Evolutionary conservation across 768 basidiomycete species (phyloP).

Genomic region (Tephrocybe sp.): DNA sequence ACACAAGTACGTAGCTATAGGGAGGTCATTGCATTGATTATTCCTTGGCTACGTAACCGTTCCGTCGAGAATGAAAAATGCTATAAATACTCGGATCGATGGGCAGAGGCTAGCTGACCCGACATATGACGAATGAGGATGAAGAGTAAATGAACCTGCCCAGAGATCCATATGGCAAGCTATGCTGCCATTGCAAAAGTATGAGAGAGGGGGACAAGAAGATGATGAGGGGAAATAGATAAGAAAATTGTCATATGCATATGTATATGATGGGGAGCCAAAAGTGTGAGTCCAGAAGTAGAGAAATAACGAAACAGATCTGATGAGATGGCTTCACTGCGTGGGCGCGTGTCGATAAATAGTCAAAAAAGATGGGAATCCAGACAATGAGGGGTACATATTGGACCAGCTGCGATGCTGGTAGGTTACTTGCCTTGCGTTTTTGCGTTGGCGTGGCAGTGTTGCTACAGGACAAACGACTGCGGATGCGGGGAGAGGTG

Average conservation of each 20-base stretch:
- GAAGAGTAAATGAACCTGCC: constrained; percentile 14
- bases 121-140: background rate
- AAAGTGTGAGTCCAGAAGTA: constrained; percentile 20
- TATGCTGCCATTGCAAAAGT: constrained; percentile 1
- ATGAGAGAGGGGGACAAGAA: background rate
- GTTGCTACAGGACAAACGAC: background rate
- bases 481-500: constrained; percentile 5
- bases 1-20: too few relatives aligned
- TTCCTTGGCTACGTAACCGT: constrained; percentile 12
- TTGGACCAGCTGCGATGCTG: background rate
- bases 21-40: constrained; percentile 3
- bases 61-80: constrained; percentile 13
- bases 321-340: constrained; percentile 22
- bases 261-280: constrained; percentile 1
- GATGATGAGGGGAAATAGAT: constrained; percentile 11
- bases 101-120: constrained; percentile 5
- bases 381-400: constrained; percentile 4
- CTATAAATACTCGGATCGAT: constrained; percentile 9
- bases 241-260: constrained; percentile 15
- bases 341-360: constrained; percentile 22
- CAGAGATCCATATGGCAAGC: constrained; percentile 15
- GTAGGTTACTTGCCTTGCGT: constrained; percentile 8
- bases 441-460: constrained; percentile 1
- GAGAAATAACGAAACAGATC: constrained; percentile 23
- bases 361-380: constrained; percentile 19